These are phyloP conservation scores for Butyriboletus loyo DNA, from an alignment of 768 basidiomycete species.

Conservation along the genomic window DNA sequence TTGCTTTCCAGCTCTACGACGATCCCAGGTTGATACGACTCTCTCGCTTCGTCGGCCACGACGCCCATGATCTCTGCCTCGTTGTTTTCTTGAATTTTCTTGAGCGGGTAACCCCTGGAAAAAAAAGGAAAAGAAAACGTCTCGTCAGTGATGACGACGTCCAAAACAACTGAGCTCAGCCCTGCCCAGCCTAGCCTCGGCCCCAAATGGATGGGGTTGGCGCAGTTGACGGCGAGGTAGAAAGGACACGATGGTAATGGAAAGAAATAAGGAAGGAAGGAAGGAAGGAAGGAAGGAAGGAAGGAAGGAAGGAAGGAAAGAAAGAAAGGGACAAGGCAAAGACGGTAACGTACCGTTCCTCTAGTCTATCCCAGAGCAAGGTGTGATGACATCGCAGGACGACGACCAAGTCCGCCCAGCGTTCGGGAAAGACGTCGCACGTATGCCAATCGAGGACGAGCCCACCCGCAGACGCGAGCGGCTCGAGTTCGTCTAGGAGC, in stretches of 20 bases:
- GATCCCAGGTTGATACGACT: constrained; percentile 82
- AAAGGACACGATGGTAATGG: neutral
- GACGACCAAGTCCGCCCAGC: constrained; percentile 95
- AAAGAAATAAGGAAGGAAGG: neutral
- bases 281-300: neutral
- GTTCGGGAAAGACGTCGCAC: constrained; percentile 90
- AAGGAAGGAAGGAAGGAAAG: neutral
- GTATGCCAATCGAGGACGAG: constrained; percentile 94
- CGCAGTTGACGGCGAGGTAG: no score
- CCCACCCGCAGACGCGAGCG: constrained; percentile 63
- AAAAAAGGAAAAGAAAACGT: neutral
- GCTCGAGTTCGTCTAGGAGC: constrained; percentile 88
- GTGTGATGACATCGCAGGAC: constrained; percentile 89
- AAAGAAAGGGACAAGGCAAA: neutral
- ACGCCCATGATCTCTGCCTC: constrained; percentile 98
- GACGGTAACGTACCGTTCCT: constrained; percentile 56
- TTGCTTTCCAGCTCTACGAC: constrained; percentile 84
- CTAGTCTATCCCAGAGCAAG: constrained; percentile 83
- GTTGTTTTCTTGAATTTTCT: constrained; percentile 98
- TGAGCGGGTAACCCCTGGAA: constrained; percentile 74
- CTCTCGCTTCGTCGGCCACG: constrained; percentile 82
- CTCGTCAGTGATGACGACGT: neutral
- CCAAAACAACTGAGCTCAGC: neutral
- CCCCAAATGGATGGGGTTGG: neutral
- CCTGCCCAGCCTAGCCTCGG: no score